Evolutionary conservation across 148 eudicot genomes (phyloP), one percentile per base, ranked within the genome.

Genomic region (Beta vulgaris): DNA sequence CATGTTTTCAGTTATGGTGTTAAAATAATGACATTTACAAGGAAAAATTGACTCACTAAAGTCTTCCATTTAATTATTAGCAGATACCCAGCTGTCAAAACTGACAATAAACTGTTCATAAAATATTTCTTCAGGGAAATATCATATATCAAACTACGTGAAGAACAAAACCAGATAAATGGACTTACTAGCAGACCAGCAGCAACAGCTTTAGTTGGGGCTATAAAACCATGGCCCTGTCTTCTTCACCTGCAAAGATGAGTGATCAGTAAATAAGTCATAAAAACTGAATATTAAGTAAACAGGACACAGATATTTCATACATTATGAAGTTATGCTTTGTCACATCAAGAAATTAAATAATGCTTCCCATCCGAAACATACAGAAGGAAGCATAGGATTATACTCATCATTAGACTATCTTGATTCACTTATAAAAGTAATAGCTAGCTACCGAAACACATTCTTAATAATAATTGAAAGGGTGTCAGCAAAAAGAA

Each of bases 201-300:
- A n/a, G n/a, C n/a, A n/a, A n/a, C 4, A 74, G 73, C 68, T 26
- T 32, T 64, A 54, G 73, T 18, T 39, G 64, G 54, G 36, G 11
- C 51, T 37, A 51, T 61, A 64, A 40, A 35, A 53, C 37, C 13
- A 76, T 40, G 19, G 62, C 14, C 23, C 6, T 59, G 44, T 55
- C 57, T 64, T 14, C 37, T 44, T 42, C 49, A 43, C 73, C 83
- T 81, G 39, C 76, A 72, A 58, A 66, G 67, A 76, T 18, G 43
- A 57, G 36, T 44, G 32, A 71, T 51, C n/a, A 12, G 58, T 57
- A 55, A 44, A 54, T 25, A 29, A 49, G 23, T 37, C 23, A 42
- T 7, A 59, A 10, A 61, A 68, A 35, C 31, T 31, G 29, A 37
- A n/a, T 3, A 25, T 0, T 32, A 29, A 28, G 31, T 28, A 37